Percentiles rank a stretch among this genome's conserved stretches.
phyloP scores from a whole-genome alignment of 148 eudicot genomes.

The Cornus controversa region DNA sequence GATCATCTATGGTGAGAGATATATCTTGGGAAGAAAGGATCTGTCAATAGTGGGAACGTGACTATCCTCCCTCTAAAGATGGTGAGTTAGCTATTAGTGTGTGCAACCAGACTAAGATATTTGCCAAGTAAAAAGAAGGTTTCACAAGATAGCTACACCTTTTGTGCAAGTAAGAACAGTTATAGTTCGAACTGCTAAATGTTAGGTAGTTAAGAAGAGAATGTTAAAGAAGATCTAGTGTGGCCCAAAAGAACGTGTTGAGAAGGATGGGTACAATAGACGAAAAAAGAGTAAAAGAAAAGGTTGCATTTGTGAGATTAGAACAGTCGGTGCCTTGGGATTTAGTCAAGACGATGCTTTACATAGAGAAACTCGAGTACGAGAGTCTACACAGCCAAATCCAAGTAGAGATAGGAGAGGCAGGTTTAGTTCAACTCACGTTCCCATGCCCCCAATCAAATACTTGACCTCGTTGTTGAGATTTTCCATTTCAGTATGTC shows the following conservation, averaged over 20 bases:
- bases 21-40: neutral
- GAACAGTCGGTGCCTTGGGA: neutral
- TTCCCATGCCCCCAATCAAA: neutral
- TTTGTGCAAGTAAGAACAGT: too few relatives aligned
- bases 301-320: too few relatives aligned
- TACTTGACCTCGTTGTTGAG: neutral
- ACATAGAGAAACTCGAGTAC: neutral
- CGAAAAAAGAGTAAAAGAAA: too few relatives aligned
- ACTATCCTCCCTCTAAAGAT: neutral
- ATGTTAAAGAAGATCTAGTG: neutral
- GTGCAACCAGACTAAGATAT: neutral
- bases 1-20: neutral
- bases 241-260: neutral
- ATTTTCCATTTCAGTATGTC: neutral
- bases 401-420: neutral
- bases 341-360: neutral
- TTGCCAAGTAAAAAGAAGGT: neutral
- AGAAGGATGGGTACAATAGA: too few relatives aligned
- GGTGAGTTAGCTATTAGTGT: neutral
- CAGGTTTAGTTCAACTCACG: neutral
- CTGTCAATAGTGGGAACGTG: neutral
- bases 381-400: neutral
- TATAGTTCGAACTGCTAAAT: too few relatives aligned
- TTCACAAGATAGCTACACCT: too few relatives aligned
- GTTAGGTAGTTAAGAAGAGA: too few relatives aligned